Base-by-base conservation (phyloP, 768 basidiomycete species). In the Thelephora aurantiotincta region DNA sequence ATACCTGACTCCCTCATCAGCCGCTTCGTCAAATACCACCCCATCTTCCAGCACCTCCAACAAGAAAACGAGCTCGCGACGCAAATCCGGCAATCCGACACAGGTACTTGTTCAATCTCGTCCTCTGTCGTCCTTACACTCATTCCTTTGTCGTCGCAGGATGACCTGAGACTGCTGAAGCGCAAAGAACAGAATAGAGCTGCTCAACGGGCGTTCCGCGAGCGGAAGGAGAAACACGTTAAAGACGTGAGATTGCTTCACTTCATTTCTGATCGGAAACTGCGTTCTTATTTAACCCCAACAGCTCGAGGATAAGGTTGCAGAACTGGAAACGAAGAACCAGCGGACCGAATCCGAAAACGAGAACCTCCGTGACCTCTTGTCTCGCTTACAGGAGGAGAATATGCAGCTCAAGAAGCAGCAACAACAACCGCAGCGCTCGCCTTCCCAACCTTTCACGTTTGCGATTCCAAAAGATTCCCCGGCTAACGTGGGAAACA, bases 101-200 rank as follows among this genome's bases (percentile, higher is more conserved):
- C 56, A 57, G 47, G 56, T 57, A 2, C 16, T 50, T 48, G 4
- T 33, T 12, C 3, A 34, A 13, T 34, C 26, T 14, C 48, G 19
- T 36, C 36, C 41, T 14, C 35, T 30, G 23, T 20, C 22, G 12
- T 3, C 26, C 19, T 23, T 19, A 45, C 18, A n/a, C 7, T 45
- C 35, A 46, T 12, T 14, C 6, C 47, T 2, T 48, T 42, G 34
- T 14, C 43, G 11, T 47, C 37, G 7, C 38, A 86, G 65, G 88
- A 92, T 54, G 87, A 89, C 57, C 63, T 71, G 4, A 75, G 86
- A 19, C 64, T 90, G 4, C 51, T 86, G 53, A 93, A 94, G 60
- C 80, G 94, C 52, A 98, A 98, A 67, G 88, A 97, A 56, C 94
- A 98, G 66, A 99, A 99, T 57, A 74, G 94, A 48, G 91, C 92